Base-by-base conservation (phyloP, 192 early-diverging fungal genomes). In the Linnemannia exigua region DNA sequence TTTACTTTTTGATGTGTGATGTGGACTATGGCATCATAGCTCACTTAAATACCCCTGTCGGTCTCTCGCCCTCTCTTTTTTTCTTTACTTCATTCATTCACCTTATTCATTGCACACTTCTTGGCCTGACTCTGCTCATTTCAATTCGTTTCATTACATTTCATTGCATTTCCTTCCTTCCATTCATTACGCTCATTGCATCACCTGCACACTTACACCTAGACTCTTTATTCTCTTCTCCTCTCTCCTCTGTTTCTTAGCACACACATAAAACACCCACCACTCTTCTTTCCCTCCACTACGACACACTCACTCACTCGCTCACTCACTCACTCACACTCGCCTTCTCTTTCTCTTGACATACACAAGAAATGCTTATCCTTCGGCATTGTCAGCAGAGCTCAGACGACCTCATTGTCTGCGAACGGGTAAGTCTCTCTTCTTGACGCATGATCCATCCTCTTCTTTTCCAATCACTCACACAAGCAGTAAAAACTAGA, bases 391-490 rank as follows among this genome's bases (percentile, higher is more conserved):
- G 90, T 63, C 67, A 67, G 72, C 91, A 94, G 71, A 86, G 87
- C 70, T 76, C 88, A 15, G 89, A 91, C 31, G 92, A 94, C 81
- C 88, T 95, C 48, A 88, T 90, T 51, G 88, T 77, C 12, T 89
- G 90, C 47, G 95, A 95, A 84, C 41, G 84, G 52, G 90, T 91
- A 89, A 84, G 88, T 89, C 16, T 9, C 36, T 72, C 17, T 58
- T 52, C 2, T 61, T n/a, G n/a, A n/a, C n/a, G n/a, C n/a, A n/a
- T n/a, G n/a, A n/a, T n/a, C n/a, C n/a, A n/a, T 58, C 25, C 44
- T 38, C 17, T 50, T 8, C 31, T 33, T 16, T 35, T 46, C 41
- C 41, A 6, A 71, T 37, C 20, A 8, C 37, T 22, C 69, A 46
- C n/a, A n/a, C n/a, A n/a, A n/a, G n/a, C n/a, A n/a, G n/a, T n/a